Evolutionary conservation across 306 rosid genomes (phyloP).

Genomic region (Pyrus betulifolia): DNA sequence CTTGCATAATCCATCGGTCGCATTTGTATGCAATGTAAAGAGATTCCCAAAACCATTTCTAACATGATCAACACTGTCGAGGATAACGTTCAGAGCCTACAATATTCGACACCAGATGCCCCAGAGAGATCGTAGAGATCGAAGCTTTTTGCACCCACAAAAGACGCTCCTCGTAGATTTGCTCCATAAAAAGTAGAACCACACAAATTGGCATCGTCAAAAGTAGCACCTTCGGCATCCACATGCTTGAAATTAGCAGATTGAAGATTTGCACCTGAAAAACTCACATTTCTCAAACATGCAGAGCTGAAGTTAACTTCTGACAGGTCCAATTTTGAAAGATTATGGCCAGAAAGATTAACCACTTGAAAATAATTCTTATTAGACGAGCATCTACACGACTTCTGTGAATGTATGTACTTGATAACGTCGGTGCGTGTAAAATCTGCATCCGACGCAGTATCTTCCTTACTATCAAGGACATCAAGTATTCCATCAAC

Average conservation of each 20-base stretch:
- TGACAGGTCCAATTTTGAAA: not conserved
- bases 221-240: not conserved
- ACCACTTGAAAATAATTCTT: not conserved
- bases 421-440: conserved; percentile 70
- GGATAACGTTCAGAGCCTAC: no score
- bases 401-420: conserved; percentile 39
- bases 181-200: not conserved
- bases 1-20: no score
- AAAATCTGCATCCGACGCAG: conserved; percentile 49
- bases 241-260: not conserved
- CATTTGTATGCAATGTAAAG: no score
- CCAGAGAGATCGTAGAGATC: no score
- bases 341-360: not conserved
- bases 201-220: not conserved
- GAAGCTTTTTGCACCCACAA: not conserved
- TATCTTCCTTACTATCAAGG: conserved; percentile 21
- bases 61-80: no score
- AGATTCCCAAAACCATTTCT: no score
- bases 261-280: not conserved
- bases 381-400: not conserved
- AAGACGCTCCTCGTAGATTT: not conserved
- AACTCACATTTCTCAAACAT: not conserved
- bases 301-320: not conserved
- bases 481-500: conserved; percentile 43
- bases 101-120: no score